Base-by-base conservation (phyloP, 2,329 filamentous ascomycete genomes). In the Chrysosporium queenslandicum region DNA sequence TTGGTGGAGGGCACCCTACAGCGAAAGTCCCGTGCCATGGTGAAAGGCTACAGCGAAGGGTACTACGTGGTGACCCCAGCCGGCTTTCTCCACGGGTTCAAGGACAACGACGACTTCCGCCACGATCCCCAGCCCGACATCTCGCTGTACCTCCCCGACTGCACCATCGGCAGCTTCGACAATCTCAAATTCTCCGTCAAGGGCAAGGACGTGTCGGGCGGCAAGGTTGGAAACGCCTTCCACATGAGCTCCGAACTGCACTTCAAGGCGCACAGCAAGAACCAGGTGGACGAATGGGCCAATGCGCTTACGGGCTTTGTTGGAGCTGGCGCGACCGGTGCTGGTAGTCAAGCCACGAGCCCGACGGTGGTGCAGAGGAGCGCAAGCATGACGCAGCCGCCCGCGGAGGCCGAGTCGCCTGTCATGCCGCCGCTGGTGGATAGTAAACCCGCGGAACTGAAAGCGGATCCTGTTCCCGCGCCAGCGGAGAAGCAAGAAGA, bases 71-170 rank as follows among this genome's bases (percentile, higher is more conserved):
- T 97, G 45, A 94, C 89, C 0, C 86, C 88, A 0, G 80, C 86
- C 53, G 88, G 87, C 63, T 98, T 85, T 71, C 73, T 98, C 54
- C 92, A 98, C 72, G 90, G 96, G 69, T 98, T 94, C 77, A 94
- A 94, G 72, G 89, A 94, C 63, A 85, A 87, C 65, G 91, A 97
- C 63, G 78, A 83, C 61, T 77, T 80, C 63, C 72, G 72, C 53
- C 76, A 61, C 40, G 68, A 72, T n/a, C 57, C 58, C 14, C 77
- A 79, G 53, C 91, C 92, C 0, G 91, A 98, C 66, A 75, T 92
- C 37, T 92, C 86, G 12, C 81, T 98, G 59, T 97, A 91, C 69
- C 81, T 98, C 0, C 90, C 92, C 9, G 92, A 98, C 61, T 94
- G 91, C 61, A 70, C 83, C 42, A 79, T 97, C 53, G 87, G 89